A percentile compares a stretch with the other conserved stretches of the same genome.
Conservation (phyloP, 257 asterid species). For the Solanum dulcamara region DNA sequence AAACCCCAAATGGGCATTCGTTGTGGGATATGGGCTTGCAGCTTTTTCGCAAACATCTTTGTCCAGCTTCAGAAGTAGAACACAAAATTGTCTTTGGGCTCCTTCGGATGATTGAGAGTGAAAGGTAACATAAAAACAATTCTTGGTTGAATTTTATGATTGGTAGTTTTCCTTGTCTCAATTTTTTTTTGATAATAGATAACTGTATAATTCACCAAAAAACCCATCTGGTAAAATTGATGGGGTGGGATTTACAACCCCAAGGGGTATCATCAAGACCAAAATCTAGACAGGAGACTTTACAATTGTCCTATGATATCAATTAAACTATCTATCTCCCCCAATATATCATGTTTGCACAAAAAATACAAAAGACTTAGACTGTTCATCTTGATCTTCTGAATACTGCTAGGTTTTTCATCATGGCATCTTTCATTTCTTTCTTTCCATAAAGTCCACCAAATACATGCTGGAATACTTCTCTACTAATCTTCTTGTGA, state of each 20-base stretch:
- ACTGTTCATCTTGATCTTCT: no score
- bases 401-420: no score
- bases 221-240: neutral
- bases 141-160: neutral
- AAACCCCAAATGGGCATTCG: conserved; percentile 73
- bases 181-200: neutral
- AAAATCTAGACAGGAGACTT: neutral
- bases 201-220: neutral
- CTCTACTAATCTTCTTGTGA: no score
- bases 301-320: neutral
- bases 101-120: conserved; percentile 82
- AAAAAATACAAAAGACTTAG: neutral
- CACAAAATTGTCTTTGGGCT: conserved; percentile 87
- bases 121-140: conserved; percentile 39
- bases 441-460: no score
- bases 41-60: conserved; percentile 85
- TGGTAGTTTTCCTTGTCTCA: neutral
- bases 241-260: neutral
- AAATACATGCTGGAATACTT: no score
- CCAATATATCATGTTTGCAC: neutral
- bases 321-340: neutral
- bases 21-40: conserved; percentile 99
- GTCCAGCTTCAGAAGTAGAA: conserved; percentile 83
- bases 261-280: neutral
- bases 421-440: no score